These are phyloP conservation scores for Saussurea involucrata DNA, from an alignment of 129 eudicot genomes.

Conservation along the genomic window DNA sequence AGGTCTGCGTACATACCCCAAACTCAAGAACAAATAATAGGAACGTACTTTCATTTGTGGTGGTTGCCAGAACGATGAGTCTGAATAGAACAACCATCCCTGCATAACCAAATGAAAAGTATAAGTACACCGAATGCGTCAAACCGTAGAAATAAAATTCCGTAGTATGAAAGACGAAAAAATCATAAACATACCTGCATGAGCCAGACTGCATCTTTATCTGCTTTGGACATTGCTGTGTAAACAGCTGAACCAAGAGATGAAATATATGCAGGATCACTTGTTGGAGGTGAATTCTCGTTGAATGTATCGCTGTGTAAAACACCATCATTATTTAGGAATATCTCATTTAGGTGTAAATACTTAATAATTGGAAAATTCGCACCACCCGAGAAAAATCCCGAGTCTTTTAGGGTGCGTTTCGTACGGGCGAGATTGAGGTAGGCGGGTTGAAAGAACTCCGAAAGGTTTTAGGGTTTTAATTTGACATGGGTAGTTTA, in stretches of 20 bases:
- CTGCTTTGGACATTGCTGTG: slow-evolving; percentile 86
- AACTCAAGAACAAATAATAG: not conserved
- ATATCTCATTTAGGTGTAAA: slow-evolving; percentile 1
- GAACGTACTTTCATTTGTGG: slow-evolving; percentile 89
- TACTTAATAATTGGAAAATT: not conserved
- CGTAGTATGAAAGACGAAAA: not conserved
- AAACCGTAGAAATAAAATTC: not conserved
- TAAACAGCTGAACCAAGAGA: slow-evolving; percentile 93
- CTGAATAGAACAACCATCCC: slow-evolving; percentile 97
- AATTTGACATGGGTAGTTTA: not conserved
- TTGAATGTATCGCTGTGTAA: slow-evolving; percentile 83
- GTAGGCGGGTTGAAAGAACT: not conserved
- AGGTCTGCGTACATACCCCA: not conserved
- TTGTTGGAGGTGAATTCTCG: slow-evolving; percentile 89
- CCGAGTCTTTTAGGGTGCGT: not conserved
- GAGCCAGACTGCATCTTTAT: slow-evolving; percentile 91
- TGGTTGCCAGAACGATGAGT: slow-evolving; percentile 90
- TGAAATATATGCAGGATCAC: slow-evolving; percentile 86
- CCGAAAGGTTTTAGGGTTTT: not conserved
- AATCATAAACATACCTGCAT: slow-evolving; percentile 66
- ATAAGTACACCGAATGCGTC: not conserved
- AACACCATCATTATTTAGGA: slow-evolving; percentile 7
- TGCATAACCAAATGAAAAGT: slow-evolving; percentile 28
- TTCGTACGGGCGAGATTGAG: too few relatives aligned
- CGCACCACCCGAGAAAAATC: not conserved